phyloP scores from a whole-genome alignment of 352 stramenopile species.

The Phytophthora citrophthora region DNA sequence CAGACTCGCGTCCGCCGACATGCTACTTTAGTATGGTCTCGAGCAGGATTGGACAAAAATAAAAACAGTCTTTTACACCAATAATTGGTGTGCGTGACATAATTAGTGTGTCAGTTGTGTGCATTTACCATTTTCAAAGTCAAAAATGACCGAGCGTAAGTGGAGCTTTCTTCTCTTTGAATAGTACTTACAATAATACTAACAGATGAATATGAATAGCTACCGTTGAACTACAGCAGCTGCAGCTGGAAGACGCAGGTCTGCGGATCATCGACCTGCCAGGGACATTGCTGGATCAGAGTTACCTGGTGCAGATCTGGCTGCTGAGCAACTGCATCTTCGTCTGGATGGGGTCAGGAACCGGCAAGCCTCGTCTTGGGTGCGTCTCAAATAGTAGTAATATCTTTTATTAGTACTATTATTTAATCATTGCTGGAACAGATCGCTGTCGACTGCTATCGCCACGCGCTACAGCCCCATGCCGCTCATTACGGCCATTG shows the following conservation, averaged over 20 bases:
- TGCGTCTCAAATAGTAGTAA: neutral
- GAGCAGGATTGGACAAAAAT: slow-evolving; percentile 8
- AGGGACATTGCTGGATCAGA: slow-evolving; percentile 69
- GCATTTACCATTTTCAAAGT: no score
- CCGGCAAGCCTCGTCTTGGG: slow-evolving; percentile 44
- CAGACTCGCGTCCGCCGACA: slow-evolving; percentile 50
- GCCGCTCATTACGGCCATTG: slow-evolving; percentile 77
- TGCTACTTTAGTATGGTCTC: slow-evolving; percentile 2
- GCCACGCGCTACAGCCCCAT: slow-evolving; percentile 81
- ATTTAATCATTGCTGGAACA: slow-evolving; percentile 17
- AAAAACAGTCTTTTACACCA: neutral
- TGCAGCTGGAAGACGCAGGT: slow-evolving; percentile 15
- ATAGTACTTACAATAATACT: no score
- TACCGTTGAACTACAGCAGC: slow-evolving; percentile 18
- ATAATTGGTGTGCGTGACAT: no score
- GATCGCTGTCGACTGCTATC: slow-evolving; percentile 81
- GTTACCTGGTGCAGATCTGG: slow-evolving; percentile 78
- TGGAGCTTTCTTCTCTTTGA: neutral
- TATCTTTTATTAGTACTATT: neutral
- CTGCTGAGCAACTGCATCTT: slow-evolving; percentile 70
- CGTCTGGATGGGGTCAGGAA: slow-evolving; percentile 76
- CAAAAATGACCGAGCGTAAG: neutral
- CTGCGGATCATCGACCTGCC: slow-evolving; percentile 61
- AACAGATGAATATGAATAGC: slow-evolving; percentile 1
- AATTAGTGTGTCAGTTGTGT: no score